phyloP scores from a whole-genome alignment of 148 eudicot species.

The Dysphania ambrosioides region DNA sequence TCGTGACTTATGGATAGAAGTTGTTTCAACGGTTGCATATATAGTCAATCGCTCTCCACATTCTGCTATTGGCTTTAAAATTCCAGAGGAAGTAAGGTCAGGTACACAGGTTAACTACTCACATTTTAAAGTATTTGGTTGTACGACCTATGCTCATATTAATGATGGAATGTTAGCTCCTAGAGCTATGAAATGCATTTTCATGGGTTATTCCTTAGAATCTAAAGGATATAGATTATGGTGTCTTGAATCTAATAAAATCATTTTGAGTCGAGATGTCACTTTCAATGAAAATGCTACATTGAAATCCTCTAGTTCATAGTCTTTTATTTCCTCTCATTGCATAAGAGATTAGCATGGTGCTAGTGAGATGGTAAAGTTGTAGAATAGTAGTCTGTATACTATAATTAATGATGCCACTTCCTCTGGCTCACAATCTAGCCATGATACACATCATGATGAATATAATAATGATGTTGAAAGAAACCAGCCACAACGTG shows the following conservation, averaged over 20 bases:
- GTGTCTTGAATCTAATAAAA: too few relatives aligned
- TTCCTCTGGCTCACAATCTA: neutral
- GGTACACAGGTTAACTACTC: neutral
- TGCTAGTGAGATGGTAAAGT: slow-evolving; percentile 6
- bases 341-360: too few relatives aligned
- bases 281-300: too few relatives aligned
- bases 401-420: neutral
- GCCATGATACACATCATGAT: neutral
- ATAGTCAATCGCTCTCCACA: neutral
- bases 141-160: too few relatives aligned
- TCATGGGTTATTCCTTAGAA: too few relatives aligned
- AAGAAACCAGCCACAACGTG: neutral
- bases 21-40: neutral
- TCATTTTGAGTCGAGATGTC: too few relatives aligned
- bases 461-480: neutral
- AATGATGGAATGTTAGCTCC: too few relatives aligned
- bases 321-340: neutral
- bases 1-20: neutral
- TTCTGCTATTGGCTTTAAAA: neutral
- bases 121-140: neutral
- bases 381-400: neutral
- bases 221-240: too few relatives aligned
- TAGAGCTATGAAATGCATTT: too few relatives aligned
- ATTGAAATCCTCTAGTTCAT: neutral
- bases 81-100: slow-evolving; percentile 3